These are phyloP conservation scores for Pachyrhizus erosus DNA, from an alignment of 306 rosid genomes.

Conservation along the genomic window DNA sequence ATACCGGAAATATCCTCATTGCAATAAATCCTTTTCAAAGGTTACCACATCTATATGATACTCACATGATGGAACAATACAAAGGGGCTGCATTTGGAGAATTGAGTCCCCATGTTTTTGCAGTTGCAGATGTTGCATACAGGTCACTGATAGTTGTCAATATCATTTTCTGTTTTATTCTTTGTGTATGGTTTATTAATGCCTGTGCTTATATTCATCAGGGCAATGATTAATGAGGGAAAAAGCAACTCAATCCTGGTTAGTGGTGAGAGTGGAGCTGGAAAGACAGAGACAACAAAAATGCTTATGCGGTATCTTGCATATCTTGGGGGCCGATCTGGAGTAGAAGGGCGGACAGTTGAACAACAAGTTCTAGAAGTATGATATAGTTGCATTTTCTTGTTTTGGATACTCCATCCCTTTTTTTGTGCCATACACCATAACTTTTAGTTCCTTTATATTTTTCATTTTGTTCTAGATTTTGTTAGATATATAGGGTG, in stretches of 20 bases:
- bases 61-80: slow-evolving; percentile 99
- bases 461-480: slow-evolving; percentile 38
- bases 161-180: slow-evolving; percentile 19
- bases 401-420: slow-evolving; percentile 28
- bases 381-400: slow-evolving; percentile 44
- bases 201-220: slow-evolving; percentile 46
- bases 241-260: slow-evolving; percentile 99
- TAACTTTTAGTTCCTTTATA: slow-evolving; percentile 4
- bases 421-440: slow-evolving; percentile 21
- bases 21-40: slow-evolving; percentile 99
- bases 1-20: slow-evolving; percentile 97
- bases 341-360: slow-evolving; percentile 99
- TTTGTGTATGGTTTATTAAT: slow-evolving; percentile 27
- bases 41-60: slow-evolving; percentile 91
- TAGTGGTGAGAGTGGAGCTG: slow-evolving; percentile 99
- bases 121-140: slow-evolving; percentile 99
- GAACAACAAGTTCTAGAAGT: slow-evolving; percentile 99
- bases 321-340: slow-evolving; percentile 97
- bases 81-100: slow-evolving; percentile 98
- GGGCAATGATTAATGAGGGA: slow-evolving; percentile 99
- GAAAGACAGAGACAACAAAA: slow-evolving; percentile 99
- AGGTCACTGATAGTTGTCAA: slow-evolving; percentile 58
- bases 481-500: slow-evolving; percentile 26
- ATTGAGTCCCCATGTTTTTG: slow-evolving; percentile 99
- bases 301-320: slow-evolving; percentile 99